Evolutionary conservation across 768 basidiomycete genomes (phyloP).

Genomic region (Symmetrospora coprosmae): DNA sequence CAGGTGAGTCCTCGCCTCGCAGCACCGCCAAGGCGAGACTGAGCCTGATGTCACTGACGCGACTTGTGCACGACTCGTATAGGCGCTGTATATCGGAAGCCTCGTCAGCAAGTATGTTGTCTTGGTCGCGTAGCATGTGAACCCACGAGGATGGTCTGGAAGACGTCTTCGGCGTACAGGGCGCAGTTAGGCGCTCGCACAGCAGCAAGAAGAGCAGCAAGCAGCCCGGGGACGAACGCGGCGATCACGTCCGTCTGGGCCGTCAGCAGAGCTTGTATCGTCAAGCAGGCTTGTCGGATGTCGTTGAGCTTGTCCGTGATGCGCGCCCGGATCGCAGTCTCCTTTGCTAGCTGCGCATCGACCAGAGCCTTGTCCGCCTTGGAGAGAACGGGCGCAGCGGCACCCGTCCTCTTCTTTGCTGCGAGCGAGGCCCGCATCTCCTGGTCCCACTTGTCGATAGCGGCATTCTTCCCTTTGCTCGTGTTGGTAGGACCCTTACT

Average conservation of each 20-base stretch:
- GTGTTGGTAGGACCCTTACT: slow-evolving; percentile 38
- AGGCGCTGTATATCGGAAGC: slow-evolving; percentile 44
- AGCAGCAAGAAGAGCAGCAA: slow-evolving; percentile 51
- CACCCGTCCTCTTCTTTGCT: slow-evolving; percentile 47
- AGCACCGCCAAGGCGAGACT: slow-evolving; percentile 77
- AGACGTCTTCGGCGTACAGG: slow-evolving; percentile 52
- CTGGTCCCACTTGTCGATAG: slow-evolving; percentile 86
- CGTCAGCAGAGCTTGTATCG: slow-evolving; percentile 41
- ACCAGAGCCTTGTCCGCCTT: slow-evolving; percentile 78
- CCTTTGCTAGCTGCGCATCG: slow-evolving; percentile 66
- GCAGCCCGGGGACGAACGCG: slow-evolving; percentile 48
- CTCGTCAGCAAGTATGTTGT: slow-evolving; percentile 1
- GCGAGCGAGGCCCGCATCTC: slow-evolving; percentile 77
- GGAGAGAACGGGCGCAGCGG: slow-evolving; percentile 46
- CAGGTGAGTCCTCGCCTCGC: slow-evolving; percentile 51
- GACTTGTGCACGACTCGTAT: slow-evolving; percentile 56
- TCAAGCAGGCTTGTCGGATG: slow-evolving; percentile 53
- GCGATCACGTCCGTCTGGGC: slow-evolving; percentile 46
- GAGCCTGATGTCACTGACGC: slow-evolving; percentile 52
- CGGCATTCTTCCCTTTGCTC: slow-evolving; percentile 59
- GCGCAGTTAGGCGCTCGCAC: slow-evolving; percentile 45
- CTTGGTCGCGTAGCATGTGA: too few relatives aligned
- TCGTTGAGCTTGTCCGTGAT: slow-evolving; percentile 47
- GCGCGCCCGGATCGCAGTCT: slow-evolving; percentile 51
- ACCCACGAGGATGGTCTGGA: slow-evolving; percentile 67